A percentile compares a stretch with the other conserved stretches of the same genome.
These are phyloP conservation scores for Aegilops speltoides DNA, from an alignment of 176 grass and related monocot species.

Conservation along the genomic window DNA sequence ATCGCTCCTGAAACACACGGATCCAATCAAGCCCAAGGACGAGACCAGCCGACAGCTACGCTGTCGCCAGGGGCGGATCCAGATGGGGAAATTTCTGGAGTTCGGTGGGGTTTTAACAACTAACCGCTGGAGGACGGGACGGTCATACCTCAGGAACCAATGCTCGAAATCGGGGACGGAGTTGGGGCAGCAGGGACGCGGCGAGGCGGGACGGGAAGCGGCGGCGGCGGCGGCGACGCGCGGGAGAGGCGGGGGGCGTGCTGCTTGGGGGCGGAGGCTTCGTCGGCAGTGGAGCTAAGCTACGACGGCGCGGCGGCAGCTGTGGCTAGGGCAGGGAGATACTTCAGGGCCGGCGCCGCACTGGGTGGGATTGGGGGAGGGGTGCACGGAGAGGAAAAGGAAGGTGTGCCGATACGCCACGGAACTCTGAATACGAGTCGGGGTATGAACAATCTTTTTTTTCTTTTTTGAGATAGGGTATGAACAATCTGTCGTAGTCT, in stretches of 20 bases:
- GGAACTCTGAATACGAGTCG: background rate
- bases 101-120: background rate
- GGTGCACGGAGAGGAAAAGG: background rate
- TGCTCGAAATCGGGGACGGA: background rate
- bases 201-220: background rate
- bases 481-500: too few relatives aligned
- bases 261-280: background rate
- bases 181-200: background rate
- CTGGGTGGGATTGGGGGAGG: slow-evolving; percentile 8
- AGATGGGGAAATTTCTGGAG: background rate
- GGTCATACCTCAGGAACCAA: background rate
- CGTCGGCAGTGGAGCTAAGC: background rate
- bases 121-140: background rate
- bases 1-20: slow-evolving; percentile 33
- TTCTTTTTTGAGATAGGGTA: too few relatives aligned
- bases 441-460: too few relatives aligned
- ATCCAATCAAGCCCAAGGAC: slow-evolving; percentile 27
- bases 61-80: background rate
- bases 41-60: background rate
- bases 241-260: background rate
- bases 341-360: background rate
- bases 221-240: background rate
- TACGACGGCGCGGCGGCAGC: background rate
- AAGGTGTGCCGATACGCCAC: background rate
- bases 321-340: background rate